phyloP scores from a whole-genome alignment of 2,329 filamentous ascomycete genomes.

The Chrysosphaeria jannelii region DNA sequence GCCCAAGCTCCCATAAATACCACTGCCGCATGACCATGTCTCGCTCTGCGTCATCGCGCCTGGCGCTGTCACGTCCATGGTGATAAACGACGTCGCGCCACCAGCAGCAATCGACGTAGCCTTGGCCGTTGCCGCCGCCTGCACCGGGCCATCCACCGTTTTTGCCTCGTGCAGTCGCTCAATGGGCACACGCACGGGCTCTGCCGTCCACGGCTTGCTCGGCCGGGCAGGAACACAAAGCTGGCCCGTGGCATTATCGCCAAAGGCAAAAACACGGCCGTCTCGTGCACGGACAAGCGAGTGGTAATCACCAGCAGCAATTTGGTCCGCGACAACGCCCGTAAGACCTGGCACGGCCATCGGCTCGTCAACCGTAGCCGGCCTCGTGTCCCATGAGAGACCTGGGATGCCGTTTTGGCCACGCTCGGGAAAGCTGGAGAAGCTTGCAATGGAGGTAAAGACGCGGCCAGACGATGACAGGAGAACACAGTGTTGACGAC shows the following conservation, averaged over 20 bases:
- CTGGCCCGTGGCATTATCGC: constrained; percentile 78
- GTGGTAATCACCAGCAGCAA: constrained; percentile 69
- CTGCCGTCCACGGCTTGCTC: constrained; percentile 30
- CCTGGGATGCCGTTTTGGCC: constrained; percentile 75
- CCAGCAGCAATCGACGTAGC: constrained; percentile 63
- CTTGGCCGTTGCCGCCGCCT: constrained; percentile 13
- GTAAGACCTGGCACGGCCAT: constrained; percentile 48
- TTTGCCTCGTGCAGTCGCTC: constrained; percentile 31
- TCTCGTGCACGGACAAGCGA: constrained; percentile 48
- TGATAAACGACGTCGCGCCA: constrained; percentile 65
- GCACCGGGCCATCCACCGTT: constrained; percentile 18
- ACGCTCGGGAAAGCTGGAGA: constrained; percentile 44
- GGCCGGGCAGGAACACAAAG: constrained; percentile 47
- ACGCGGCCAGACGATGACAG: constrained; percentile 63
- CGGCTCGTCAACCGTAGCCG: constrained; percentile 45
- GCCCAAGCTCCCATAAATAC: constrained; percentile 57
- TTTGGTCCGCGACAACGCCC: constrained; percentile 37
- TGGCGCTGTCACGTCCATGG: constrained; percentile 37
- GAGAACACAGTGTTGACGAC: constrained; percentile 62
- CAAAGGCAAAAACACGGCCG: constrained; percentile 60
- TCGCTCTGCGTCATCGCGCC: constrained; percentile 23
- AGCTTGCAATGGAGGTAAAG: constrained; percentile 64
- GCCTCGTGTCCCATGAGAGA: constrained; percentile 49
- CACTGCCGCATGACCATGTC: constrained; percentile 64
- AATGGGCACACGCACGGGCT: constrained; percentile 39